phyloP scores from a whole-genome alignment of 2,329 filamentous ascomycete species.

The Chaetomiaceae sp. region DNA sequence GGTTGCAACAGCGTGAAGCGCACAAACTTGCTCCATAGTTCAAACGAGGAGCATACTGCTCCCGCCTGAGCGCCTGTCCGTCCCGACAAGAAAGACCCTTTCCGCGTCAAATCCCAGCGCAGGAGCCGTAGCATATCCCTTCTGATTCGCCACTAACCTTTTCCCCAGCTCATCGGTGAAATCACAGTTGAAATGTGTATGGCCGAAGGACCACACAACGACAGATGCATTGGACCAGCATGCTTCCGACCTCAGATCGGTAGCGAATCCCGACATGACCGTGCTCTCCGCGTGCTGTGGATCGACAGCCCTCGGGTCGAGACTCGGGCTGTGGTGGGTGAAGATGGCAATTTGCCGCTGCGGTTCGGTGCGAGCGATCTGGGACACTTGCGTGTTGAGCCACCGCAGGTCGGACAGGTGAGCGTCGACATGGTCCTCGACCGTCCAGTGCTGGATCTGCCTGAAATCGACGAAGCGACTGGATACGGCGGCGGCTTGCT shows the following conservation, averaged over 20 bases:
- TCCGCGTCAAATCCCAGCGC: not conserved
- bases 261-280: conserved; percentile 31
- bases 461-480: conserved; percentile 39
- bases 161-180: conserved; percentile 22
- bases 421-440: conserved; percentile 17
- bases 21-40: no score
- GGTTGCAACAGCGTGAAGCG: no score
- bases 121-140: conserved; percentile 11
- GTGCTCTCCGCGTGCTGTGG: conserved; percentile 15
- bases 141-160: conserved; percentile 16
- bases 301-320: conserved; percentile 15
- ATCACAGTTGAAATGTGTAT: conserved; percentile 41
- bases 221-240: conserved; percentile 32
- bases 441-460: conserved; percentile 28
- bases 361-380: not conserved
- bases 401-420: conserved; percentile 24
- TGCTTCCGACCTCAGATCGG: conserved; percentile 31
- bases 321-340: conserved; percentile 24
- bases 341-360: conserved; percentile 17
- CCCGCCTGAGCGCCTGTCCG: no score
- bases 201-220: conserved; percentile 41
- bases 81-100: not conserved
- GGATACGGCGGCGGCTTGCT: conserved; percentile 29
- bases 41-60: no score
- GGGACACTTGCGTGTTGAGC: conserved; percentile 22